phyloP scores from a whole-genome alignment of 2,329 filamentous ascomycete genomes.

The Didymella exigua region DNA sequence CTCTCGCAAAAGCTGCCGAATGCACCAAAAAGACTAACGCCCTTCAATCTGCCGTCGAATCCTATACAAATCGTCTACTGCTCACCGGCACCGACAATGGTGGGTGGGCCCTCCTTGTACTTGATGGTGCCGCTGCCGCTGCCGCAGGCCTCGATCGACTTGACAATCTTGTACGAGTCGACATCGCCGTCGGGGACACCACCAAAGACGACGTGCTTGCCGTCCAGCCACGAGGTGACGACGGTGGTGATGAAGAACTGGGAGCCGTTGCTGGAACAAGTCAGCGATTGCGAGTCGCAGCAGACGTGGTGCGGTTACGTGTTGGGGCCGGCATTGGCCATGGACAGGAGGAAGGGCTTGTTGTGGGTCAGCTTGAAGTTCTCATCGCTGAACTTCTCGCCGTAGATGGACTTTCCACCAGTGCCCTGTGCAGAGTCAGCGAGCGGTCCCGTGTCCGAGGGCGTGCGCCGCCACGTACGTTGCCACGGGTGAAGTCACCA shows the following conservation, averaged over 20 bases:
- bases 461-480: conserved; percentile 64
- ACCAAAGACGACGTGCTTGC: conserved; percentile 85
- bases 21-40: conserved; percentile 11
- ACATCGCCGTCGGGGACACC: conserved; percentile 64
- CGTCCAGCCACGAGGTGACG: conserved; percentile 72
- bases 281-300: conserved; percentile 18
- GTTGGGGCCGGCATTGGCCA: conserved; percentile 95
- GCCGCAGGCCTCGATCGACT: conserved; percentile 65
- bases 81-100: conserved; percentile 59
- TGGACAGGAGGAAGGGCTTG: conserved; percentile 80
- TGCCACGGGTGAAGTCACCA: conserved; percentile 91
- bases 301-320: conserved; percentile 61
- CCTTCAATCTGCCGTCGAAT: conserved; percentile 16
- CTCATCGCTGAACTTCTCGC: conserved; percentile 92
- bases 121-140: conserved; percentile 60
- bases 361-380: conserved; percentile 81
- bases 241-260: conserved; percentile 77
- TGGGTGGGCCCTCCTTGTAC: conserved; percentile 57
- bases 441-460: background rate
- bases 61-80: conserved; percentile 42
- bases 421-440: conserved; percentile 67
- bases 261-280: conserved; percentile 66
- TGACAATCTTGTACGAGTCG: conserved; percentile 61
- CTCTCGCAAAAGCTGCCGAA: conserved; percentile 14
- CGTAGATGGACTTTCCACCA: conserved; percentile 92